These are phyloP conservation scores for Benincasa hispida DNA, from an alignment of 306 rosid genomes.

Conservation along the genomic window DNA sequence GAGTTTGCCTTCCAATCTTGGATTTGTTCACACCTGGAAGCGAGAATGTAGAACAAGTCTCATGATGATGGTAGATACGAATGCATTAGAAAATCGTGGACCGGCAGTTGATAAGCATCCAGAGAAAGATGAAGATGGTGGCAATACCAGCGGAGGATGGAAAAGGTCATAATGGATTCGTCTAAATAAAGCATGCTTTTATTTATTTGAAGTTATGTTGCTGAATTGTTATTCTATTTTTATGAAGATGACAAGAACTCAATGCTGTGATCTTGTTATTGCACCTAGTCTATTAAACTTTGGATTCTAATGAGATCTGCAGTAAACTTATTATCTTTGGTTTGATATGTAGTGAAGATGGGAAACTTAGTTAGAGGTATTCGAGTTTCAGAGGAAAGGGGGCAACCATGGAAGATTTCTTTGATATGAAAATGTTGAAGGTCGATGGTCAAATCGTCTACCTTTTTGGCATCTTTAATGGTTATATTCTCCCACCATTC, in stretches of 20 bases:
- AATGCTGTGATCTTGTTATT: neutral
- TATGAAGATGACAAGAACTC: neutral
- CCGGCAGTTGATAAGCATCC: conserved; percentile 24
- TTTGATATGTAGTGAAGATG: conserved; percentile 86
- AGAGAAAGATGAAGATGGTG: conserved; percentile 55
- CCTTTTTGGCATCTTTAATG: conserved; percentile 93
- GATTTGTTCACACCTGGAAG: conserved; percentile 15
- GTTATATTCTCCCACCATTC: conserved; percentile 30
- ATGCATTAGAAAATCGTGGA: conserved; percentile 30
- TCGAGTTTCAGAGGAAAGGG: conserved; percentile 92
- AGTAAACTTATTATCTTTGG: too few relatives aligned
- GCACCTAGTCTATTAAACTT: too few relatives aligned
- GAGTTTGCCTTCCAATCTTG: too few relatives aligned
- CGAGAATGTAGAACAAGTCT: conserved; percentile 22
- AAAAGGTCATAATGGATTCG: conserved; percentile 38
- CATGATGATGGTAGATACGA: conserved; percentile 75
- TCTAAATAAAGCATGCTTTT: too few relatives aligned
- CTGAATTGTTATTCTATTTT: neutral
- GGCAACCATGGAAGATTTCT: conserved; percentile 83
- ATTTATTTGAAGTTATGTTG: neutral
- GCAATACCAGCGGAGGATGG: conserved; percentile 55
- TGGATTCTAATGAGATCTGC: too few relatives aligned
- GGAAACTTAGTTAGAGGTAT: conserved; percentile 69
- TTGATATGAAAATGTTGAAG: conserved; percentile 63
- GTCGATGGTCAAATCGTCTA: conserved; percentile 54